Evolutionary conservation across 1,284 basidiomycete genomes (phyloP).

Genomic region (Pulveroboletus sp.): DNA sequence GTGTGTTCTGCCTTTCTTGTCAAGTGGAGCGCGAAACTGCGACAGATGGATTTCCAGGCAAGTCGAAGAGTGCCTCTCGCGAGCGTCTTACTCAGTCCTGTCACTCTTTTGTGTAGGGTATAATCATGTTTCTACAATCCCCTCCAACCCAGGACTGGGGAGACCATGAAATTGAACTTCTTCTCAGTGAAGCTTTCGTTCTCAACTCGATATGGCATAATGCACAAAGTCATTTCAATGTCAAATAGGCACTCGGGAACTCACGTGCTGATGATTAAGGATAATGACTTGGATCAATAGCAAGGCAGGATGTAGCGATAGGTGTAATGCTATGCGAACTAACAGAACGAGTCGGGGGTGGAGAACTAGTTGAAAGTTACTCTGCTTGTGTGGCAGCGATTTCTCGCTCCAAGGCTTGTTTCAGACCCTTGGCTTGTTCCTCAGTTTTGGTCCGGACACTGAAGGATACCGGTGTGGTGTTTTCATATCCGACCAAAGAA

Average conservation of each 20-base stretch:
- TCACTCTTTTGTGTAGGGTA: constrained; percentile 58
- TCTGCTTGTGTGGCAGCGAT: constrained; percentile 47
- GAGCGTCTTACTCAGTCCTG: constrained; percentile 7
- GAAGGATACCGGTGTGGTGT: constrained; percentile 59
- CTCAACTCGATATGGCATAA: constrained; percentile 93
- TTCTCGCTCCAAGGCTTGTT: constrained; percentile 64
- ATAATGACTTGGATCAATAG: constrained; percentile 11
- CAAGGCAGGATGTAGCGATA: constrained; percentile 30
- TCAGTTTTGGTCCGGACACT: constrained; percentile 65
- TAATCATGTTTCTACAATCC: constrained; percentile 98
- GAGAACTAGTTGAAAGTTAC: constrained; percentile 11
- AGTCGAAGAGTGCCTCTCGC: constrained; percentile 5
- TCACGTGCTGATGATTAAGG: neutral
- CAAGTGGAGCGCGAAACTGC: constrained; percentile 87
- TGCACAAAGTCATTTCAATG: constrained; percentile 86
- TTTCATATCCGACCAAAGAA: constrained; percentile 70
- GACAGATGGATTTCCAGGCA: constrained; percentile 96
- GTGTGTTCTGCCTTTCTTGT: constrained; percentile 95
- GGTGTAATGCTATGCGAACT: constrained; percentile 27
- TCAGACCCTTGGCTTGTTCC: constrained; percentile 58
- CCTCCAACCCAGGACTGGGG: constrained; percentile 94
- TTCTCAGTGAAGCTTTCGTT: constrained; percentile 95
- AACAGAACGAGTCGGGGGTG: neutral
- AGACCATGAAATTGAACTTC: constrained; percentile 93
- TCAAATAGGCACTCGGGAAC: constrained; percentile 26